phyloP scores from a whole-genome alignment of 2,329 filamentous ascomycete species.

The Lanzia echinophila region DNA sequence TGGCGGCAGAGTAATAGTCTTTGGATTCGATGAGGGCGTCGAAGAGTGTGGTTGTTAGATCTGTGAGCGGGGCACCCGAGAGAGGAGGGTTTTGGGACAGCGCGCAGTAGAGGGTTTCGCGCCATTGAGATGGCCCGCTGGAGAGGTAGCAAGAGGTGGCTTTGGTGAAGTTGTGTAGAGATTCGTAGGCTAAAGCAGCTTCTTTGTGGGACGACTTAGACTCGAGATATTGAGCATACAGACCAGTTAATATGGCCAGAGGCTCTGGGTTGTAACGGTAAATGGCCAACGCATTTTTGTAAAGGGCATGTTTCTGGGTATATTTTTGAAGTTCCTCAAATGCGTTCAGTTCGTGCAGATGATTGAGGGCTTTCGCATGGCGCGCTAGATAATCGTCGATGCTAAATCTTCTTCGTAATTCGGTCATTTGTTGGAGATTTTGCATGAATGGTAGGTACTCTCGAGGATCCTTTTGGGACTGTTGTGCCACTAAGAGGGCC shows the following conservation, averaged over 20 bases:
- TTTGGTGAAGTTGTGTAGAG: slow-evolving; percentile 62
- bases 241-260: slow-evolving; percentile 60
- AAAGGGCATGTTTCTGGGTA: slow-evolving; percentile 71
- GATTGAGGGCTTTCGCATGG: slow-evolving; percentile 66
- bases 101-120: slow-evolving; percentile 78
- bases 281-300: slow-evolving; percentile 67
- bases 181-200: slow-evolving; percentile 87
- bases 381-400: slow-evolving; percentile 86
- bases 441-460: slow-evolving; percentile 96
- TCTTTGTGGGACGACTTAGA: slow-evolving; percentile 72
- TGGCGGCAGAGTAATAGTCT: slow-evolving; percentile 73
- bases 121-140: slow-evolving; percentile 73
- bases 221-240: slow-evolving; percentile 76
- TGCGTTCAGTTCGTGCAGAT: slow-evolving; percentile 64
- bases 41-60: slow-evolving; percentile 67
- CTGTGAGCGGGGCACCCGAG: slow-evolving; percentile 48
- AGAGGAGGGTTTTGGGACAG: slow-evolving; percentile 58
- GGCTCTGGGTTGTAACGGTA: slow-evolving; percentile 74
- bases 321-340: slow-evolving; percentile 78
- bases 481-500: slow-evolving; percentile 83
- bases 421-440: slow-evolving; percentile 67
- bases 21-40: slow-evolving; percentile 77
- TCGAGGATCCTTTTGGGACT: slow-evolving; percentile 89
- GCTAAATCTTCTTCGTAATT: slow-evolving; percentile 65
- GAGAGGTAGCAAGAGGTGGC: slow-evolving; percentile 80